Conservation (phyloP, 148 eudicot genomes). For the Mesembryanthemum crystallinum region DNA sequence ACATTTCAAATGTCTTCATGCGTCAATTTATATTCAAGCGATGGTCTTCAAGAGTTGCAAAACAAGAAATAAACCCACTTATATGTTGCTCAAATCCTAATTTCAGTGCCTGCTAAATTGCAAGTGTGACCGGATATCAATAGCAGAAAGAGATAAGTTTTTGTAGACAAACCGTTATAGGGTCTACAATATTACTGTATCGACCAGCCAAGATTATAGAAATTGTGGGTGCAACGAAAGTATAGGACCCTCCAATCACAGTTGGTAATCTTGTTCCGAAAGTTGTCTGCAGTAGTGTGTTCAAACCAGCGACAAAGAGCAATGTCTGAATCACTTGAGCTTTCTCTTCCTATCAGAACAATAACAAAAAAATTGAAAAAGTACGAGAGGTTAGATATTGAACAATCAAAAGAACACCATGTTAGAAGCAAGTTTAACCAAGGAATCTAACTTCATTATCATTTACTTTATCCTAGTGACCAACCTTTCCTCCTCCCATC, state of each 20-base stretch:
- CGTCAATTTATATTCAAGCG: too few relatives aligned
- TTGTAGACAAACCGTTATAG: conserved; percentile 49
- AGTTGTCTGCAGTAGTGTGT: conserved; percentile 74
- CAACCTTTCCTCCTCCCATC: conserved; percentile 99
- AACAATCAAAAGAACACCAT: not conserved
- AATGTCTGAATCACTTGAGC: conserved; percentile 94
- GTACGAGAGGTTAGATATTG: conserved; percentile 12
- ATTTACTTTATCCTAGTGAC: conserved; percentile 12
- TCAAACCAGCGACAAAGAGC: conserved; percentile 92
- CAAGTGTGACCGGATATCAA: not conserved
- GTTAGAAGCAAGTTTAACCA: not conserved
- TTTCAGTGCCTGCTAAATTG: not conserved
- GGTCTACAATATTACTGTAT: conserved; percentile 58
- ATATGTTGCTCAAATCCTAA: not conserved
- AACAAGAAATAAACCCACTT: not conserved
- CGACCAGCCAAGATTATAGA: conserved; percentile 91
- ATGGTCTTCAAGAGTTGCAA: not conserved
- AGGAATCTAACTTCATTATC: not conserved
- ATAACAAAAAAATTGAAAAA: conserved; percentile 4
- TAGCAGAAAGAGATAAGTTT: not conserved
- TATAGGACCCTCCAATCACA: conserved; percentile 93
- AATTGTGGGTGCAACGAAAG: conserved; percentile 88
- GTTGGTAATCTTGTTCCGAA: conserved; percentile 94
- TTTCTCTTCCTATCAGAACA: conserved; percentile 64
- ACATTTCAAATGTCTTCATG: not conserved